Conservation (phyloP, 805 yeast species). For the Nadsonia fulvescens region DNA sequence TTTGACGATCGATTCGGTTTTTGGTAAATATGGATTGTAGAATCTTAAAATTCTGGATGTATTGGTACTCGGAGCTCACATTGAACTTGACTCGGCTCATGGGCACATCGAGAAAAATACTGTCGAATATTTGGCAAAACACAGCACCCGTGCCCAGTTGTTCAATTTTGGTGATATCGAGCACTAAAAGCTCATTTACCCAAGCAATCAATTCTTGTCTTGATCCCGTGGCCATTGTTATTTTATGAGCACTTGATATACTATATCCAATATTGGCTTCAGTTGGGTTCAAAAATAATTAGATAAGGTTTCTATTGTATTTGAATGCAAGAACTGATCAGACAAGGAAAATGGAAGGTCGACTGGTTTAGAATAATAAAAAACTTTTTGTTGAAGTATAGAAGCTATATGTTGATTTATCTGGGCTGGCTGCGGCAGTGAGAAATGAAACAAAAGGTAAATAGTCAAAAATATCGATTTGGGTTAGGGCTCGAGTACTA, state of each 20-base stretch:
- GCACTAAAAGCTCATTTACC: slow-evolving; percentile 55
- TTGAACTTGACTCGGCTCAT: slow-evolving; percentile 60
- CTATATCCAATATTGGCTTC: too few species aligned
- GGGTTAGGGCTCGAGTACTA: too few species aligned
- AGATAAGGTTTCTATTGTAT: too few species aligned
- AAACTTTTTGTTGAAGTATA: too few species aligned
- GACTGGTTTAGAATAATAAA: too few species aligned
- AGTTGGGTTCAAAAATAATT: too few species aligned
- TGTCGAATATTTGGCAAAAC: slow-evolving; percentile 81
- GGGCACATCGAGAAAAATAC: slow-evolving; percentile 68
- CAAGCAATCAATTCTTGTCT: slow-evolving; percentile 70
- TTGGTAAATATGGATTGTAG: slow-evolving; percentile 63
- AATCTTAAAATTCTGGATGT: slow-evolving; percentile 63
- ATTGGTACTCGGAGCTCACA: slow-evolving; percentile 57
- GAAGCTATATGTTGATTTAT: too few species aligned
- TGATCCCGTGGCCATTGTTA: slow-evolving; percentile 48
- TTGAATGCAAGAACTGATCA: too few species aligned
- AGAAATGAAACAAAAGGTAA: too few species aligned
- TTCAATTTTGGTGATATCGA: slow-evolving; percentile 62
- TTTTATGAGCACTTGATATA: neutral
- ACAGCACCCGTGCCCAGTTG: slow-evolving; percentile 94
- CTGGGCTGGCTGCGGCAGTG: too few species aligned
- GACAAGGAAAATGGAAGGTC: too few species aligned
- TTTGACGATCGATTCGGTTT: slow-evolving; percentile 50
- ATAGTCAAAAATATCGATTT: too few species aligned